These are phyloP conservation scores for Akanthomyces uredinophilus DNA, from an alignment of 2,329 filamentous ascomycete genomes.

Conservation along the genomic window DNA sequence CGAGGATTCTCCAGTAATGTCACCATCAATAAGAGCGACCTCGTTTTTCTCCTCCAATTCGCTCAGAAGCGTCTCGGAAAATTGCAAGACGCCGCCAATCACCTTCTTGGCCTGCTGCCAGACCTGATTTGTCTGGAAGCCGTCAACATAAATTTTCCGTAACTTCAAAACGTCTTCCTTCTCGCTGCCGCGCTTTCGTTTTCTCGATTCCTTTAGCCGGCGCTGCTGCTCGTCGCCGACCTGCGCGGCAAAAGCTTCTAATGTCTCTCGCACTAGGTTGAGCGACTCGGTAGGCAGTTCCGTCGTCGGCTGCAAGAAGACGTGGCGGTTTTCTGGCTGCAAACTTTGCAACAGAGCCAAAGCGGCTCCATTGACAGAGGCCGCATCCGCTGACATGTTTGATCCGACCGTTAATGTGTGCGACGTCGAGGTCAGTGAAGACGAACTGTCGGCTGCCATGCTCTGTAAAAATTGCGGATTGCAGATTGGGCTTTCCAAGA, in stretches of 20 bases:
- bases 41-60: slow-evolving; percentile 42
- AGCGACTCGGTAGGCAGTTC: slow-evolving; percentile 65
- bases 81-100: slow-evolving; percentile 52
- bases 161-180: slow-evolving; percentile 60
- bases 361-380: slow-evolving; percentile 28
- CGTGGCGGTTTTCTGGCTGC: slow-evolving; percentile 56
- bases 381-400: slow-evolving; percentile 31
- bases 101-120: slow-evolving; percentile 92
- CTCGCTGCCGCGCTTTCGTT: slow-evolving; percentile 64
- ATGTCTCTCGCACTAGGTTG: slow-evolving; percentile 69
- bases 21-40: slow-evolving; percentile 22
- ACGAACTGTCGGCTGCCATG: slow-evolving; percentile 43
- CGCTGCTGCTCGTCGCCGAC: slow-evolving; percentile 68
- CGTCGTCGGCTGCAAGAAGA: slow-evolving; percentile 69
- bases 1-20: slow-evolving; percentile 25
- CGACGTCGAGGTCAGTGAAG: slow-evolving; percentile 59
- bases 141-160: slow-evolving; percentile 77
- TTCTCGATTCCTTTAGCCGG: slow-evolving; percentile 65
- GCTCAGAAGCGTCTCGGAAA: slow-evolving; percentile 42
- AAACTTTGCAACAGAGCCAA: slow-evolving; percentile 52
- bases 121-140: slow-evolving; percentile 82
- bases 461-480: slow-evolving; percentile 16
- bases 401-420: slow-evolving; percentile 55
- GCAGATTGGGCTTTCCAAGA: neutral
- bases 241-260: slow-evolving; percentile 72